A percentile compares a stretch with the other conserved stretches of the same genome.
Evolutionary conservation across 805 yeast species (phyloP).

Genomic region (Candida sphagnicola): DNA sequence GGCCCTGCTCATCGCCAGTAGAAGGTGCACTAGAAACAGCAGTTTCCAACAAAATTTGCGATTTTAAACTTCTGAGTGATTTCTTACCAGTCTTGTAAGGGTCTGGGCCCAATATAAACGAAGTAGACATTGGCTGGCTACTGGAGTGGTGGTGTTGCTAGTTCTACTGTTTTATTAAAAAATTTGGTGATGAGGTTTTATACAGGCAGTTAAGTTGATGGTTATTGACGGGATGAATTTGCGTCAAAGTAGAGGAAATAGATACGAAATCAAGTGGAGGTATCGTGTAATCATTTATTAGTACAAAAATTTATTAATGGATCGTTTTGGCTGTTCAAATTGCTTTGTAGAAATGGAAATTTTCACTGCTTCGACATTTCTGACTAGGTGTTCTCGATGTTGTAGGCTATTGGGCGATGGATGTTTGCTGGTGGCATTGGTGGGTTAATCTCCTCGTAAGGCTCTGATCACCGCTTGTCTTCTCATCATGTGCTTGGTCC

Average conservation of each 20-base stretch:
- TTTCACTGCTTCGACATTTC: too few species aligned
- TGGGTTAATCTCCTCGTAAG: constrained; percentile 58
- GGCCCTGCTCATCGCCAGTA: background rate
- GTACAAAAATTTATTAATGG: background rate
- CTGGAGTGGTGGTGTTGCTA: too few species aligned
- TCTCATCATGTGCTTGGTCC: constrained; percentile 95
- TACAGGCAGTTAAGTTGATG: too few species aligned
- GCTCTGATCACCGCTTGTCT: constrained; percentile 90
- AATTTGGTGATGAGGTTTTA: constrained; percentile 1
- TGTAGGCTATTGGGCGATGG: too few species aligned
- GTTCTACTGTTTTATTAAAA: too few species aligned
- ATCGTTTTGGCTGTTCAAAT: background rate
- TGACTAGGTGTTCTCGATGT: too few species aligned
- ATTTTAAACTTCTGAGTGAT: constrained; percentile 11
- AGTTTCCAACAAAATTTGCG: constrained; percentile 10
- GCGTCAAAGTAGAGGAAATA: too few species aligned
- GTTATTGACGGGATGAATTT: too few species aligned
- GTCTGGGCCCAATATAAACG: constrained; percentile 17
- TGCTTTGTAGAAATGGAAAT: too few species aligned
- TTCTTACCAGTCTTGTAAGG: constrained; percentile 11
- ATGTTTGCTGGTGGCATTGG: too few species aligned
- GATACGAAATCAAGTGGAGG: too few species aligned
- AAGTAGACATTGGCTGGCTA: constrained; percentile 1
- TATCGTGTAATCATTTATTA: background rate
- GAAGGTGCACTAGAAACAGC: background rate